These are phyloP conservation scores for Monosporascus sp. DNA, from an alignment of 2,329 filamentous ascomycete genomes.

Conservation along the genomic window DNA sequence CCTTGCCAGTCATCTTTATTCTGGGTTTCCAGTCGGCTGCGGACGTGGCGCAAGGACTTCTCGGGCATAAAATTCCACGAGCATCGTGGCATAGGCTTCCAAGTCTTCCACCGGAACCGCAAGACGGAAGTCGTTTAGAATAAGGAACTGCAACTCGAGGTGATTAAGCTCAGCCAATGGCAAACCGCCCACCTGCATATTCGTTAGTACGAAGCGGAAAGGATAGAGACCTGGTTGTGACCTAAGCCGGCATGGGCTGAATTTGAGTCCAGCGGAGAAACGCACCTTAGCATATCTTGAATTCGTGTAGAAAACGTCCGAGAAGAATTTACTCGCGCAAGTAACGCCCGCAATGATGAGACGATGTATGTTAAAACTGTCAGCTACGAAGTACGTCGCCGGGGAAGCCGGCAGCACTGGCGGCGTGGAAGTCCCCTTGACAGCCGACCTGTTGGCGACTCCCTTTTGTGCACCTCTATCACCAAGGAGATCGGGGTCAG, in stretches of 20 bases:
- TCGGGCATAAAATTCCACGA: slow-evolving; percentile 94
- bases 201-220: neutral
- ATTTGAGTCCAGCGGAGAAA: slow-evolving; percentile 7
- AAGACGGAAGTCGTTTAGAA: slow-evolving; percentile 93
- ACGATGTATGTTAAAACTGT: slow-evolving; percentile 98
- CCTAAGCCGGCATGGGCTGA: too few species aligned
- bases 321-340: slow-evolving; percentile 99
- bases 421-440: slow-evolving; percentile 13
- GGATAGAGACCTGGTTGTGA: neutral
- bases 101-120: slow-evolving; percentile 91
- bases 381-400: slow-evolving; percentile 79
- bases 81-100: slow-evolving; percentile 95
- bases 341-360: slow-evolving; percentile 96
- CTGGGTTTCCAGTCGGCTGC: slow-evolving; percentile 10
- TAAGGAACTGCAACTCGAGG: slow-evolving; percentile 88
- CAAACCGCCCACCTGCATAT: slow-evolving; percentile 77
- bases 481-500: slow-evolving; percentile 47
- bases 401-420: slow-evolving; percentile 20
- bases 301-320: slow-evolving; percentile 97
- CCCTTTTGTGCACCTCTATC: slow-evolving; percentile 37
- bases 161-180: slow-evolving; percentile 92
- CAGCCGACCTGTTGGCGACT: slow-evolving; percentile 23
- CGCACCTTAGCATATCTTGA: slow-evolving; percentile 96
- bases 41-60: slow-evolving; percentile 61
- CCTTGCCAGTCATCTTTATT: slow-evolving; percentile 3